phyloP scores from a whole-genome alignment of 331 rosid species.

The Pyrus hybrid region DNA sequence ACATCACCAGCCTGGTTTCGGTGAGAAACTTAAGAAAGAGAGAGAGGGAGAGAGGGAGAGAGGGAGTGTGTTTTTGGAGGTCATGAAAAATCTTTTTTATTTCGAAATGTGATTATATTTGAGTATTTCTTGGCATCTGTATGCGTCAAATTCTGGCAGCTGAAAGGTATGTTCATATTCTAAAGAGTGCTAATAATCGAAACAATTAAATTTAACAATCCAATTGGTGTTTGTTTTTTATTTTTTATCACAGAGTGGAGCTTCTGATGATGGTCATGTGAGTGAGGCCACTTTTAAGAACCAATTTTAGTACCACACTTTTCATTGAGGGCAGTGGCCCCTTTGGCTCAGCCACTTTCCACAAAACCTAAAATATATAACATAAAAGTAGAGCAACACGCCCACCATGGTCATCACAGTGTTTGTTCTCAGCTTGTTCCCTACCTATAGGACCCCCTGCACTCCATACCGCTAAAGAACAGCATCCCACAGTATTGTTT shows the following conservation, averaged over 20 bases:
- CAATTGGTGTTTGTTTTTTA: too few relatives aligned
- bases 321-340: background rate
- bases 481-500: background rate
- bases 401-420: background rate
- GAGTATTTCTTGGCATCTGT: background rate
- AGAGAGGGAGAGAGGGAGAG: background rate
- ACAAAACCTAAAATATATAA: background rate
- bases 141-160: background rate
- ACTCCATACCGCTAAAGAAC: background rate
- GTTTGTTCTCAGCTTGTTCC: constrained; percentile 1
- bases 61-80: too few relatives aligned
- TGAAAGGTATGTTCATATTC: background rate
- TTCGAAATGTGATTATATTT: background rate
- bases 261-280: background rate
- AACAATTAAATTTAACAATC: background rate
- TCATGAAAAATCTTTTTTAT: background rate
- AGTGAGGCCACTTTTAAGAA: background rate
- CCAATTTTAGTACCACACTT: background rate
- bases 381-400: background rate
- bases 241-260: background rate
- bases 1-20: background rate
- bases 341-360: background rate
- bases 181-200: background rate
- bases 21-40: background rate
- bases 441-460: background rate